phyloP scores from a whole-genome alignment of 768 basidiomycete species.

The Trametes sanguinea region DNA sequence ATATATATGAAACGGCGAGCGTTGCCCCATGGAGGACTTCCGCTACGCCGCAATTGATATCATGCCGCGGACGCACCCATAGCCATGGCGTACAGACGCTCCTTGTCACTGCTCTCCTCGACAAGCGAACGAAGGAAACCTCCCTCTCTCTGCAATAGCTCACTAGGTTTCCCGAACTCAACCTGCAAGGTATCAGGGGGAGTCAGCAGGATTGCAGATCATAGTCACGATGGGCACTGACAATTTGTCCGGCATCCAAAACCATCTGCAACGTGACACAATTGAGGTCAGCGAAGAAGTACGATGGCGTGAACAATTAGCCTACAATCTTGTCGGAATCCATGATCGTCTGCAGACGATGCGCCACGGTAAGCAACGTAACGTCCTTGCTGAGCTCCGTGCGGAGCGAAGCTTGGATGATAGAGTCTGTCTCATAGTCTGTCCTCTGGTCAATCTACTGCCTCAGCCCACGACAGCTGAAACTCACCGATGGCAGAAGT shows the following conservation, averaged over 20 bases:
- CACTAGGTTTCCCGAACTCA: conserved; percentile 43
- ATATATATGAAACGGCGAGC: too few relatives aligned
- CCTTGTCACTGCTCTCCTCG: conserved; percentile 43
- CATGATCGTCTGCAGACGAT: conserved; percentile 56
- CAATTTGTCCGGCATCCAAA: conserved; percentile 42
- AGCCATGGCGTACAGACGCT: conserved; percentile 36
- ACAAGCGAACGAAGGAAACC: conserved; percentile 39
- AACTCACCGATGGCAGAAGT: conserved; percentile 33
- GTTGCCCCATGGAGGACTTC: too few relatives aligned
- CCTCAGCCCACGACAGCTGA: not conserved
- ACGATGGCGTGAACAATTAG: not conserved
- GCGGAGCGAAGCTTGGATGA: conserved; percentile 57
- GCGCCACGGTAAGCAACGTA: conserved; percentile 58
- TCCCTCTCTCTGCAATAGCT: conserved; percentile 40
- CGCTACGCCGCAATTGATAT: not conserved
- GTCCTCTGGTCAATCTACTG: not conserved
- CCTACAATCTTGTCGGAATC: conserved; percentile 57
- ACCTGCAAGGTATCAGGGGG: conserved; percentile 22
- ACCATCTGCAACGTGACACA: conserved; percentile 37
- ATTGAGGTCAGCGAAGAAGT: not conserved
- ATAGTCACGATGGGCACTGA: conserved; percentile 22
- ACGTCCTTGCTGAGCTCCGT: conserved; percentile 42
- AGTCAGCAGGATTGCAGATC: not conserved
- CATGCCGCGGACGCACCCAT: not conserved
- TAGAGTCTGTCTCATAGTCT: conserved; percentile 56